Evolutionary conservation across 371 early-diverging fungal species (phyloP), one percentile per base, ranked within the genome.

Genomic region (Mucor irregularis): DNA sequence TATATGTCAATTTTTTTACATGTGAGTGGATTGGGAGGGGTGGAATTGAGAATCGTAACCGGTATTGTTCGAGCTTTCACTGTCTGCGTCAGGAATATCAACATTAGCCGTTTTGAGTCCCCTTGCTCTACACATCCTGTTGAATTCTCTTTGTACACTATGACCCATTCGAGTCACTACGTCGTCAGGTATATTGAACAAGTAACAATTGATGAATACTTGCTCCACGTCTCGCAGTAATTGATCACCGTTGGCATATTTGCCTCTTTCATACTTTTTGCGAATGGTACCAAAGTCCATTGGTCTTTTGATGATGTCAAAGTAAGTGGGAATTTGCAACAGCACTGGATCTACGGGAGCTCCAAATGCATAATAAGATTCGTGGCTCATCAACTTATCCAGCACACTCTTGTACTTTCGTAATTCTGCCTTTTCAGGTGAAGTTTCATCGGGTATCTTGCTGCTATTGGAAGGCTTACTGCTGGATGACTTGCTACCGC

Each of bases 171-270:
- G 54, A 58, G 86, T 81, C 2, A 96, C 90, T 11, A 88, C 87
- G 19, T 89, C 79, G 16, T 86, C 92, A 3, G 83, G 71, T 14
- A 81, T 71, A 64, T 97, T 97, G 73, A 95, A 97, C 38, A 78
- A 68, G 47, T 83, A 85, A 66, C 96, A 95, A 73, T 97, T 97
- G 42, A 67, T 53, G 44, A 95, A 74, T 28, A 91, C 69, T 37
- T 69, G 66, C 19, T 69, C 58, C 5, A 51, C 69, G 50, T 73
- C 73, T 22, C 53, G 42, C 8, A 73, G 42, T 7, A 73, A 21
- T 17, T 55, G 58, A 7, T 52, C 53, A 0, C 54, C 30, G 29
- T 51, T 57, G 0, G 38, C 37, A n/a, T 73, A 73, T 26, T 63
- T 53, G 35, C 49, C 48, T n/a, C 50, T 56, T 7, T 64, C 64